Evolutionary conservation across 176 grass and related monocot genomes (phyloP), one percentile per base, ranked within the genome.

Genomic region (Cenchrus americanus): DNA sequence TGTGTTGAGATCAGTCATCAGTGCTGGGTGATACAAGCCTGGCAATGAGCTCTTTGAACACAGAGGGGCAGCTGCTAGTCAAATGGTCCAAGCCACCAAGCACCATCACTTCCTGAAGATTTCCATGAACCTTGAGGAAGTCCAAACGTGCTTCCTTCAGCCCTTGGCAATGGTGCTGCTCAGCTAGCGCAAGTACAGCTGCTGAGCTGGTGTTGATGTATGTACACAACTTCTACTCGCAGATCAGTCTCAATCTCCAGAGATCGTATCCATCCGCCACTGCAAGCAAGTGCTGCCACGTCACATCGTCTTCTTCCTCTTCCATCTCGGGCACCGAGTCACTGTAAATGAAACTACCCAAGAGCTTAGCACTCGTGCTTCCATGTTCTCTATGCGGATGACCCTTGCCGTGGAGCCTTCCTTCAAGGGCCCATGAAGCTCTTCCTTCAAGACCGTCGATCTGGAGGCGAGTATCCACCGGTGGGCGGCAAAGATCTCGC

Each of bases 371-470:
- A 89, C 87, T 53, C 63, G 42, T 48, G 73, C 82, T 5, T 78
- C 53, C 57, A 85, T 89, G 66, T 89, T 76, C 6, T 85, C 63
- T 44, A 91, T 88, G 43, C 51, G 53, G 30, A 85, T 68, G 63
- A 49, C 42, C 14, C 64, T 48, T 1, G 30, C 17, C 19, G 69
- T 61, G 3, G 41, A 44, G 9, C 48, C 59, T 13, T 81, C 81
- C 3, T 82, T 69, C 76, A 82, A 82, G 32, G 24, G 46, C n/a
- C 86, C 81, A 41, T 46, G 58, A 22, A 91, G 69, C 21, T 80
- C 15, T 1, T 51, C 89, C 89, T 55, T 84, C 50, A 87, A 91
- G 27, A 91, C 82, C 0, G 71, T 71, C 2, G 89, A 91, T 47
- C 89, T 51, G 18, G 77, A 82, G 9, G 89, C 77, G 3, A 91